These are phyloP conservation scores for Nicotiana undulata DNA, from an alignment of 257 asterid species.

Conservation along the genomic window DNA sequence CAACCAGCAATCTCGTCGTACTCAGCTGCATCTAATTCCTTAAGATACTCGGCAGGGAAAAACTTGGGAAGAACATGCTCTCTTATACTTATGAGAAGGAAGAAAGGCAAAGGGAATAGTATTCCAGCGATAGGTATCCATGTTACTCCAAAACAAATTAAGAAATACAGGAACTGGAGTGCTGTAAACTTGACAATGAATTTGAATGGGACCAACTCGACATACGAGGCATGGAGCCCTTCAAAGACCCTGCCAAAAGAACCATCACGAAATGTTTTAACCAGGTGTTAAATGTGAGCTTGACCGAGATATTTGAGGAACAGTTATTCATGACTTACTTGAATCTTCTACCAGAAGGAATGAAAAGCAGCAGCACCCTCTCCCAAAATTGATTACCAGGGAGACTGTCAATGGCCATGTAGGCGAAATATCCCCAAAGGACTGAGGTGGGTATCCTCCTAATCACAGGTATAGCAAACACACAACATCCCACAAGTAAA, in stretches of 20 bases:
- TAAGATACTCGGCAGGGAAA: constrained; percentile 53
- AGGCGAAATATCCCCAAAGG: constrained; percentile 96
- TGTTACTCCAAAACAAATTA: constrained; percentile 75
- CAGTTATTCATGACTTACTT: constrained; percentile 45
- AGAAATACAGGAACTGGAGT: constrained; percentile 53
- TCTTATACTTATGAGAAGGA: constrained; percentile 61
- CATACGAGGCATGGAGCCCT: constrained; percentile 67
- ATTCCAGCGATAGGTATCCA: constrained; percentile 95
- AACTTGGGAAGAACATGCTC: constrained; percentile 70
- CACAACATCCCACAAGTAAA: constrained; percentile 59
- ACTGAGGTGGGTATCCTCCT: constrained; percentile 87
- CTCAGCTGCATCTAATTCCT: constrained; percentile 73
- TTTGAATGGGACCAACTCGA: constrained; percentile 83
- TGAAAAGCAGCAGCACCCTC: constrained; percentile 62
- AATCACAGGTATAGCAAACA: constrained; percentile 66
- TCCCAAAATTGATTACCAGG: constrained; percentile 97
- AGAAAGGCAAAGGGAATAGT: constrained; percentile 75
- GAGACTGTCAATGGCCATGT: constrained; percentile 97
- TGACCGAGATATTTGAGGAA: neutral
- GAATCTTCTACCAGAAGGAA: constrained; percentile 83
- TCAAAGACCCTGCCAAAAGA: constrained; percentile 49
- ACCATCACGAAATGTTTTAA: neutral
- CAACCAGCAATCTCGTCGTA: constrained; percentile 70
- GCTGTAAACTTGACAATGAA: constrained; percentile 59
- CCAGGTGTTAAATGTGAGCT: neutral